These are phyloP conservation scores for Globisporangium rhizosaccharum DNA, from an alignment of 352 stramenopile species.

Conservation along the genomic window DNA sequence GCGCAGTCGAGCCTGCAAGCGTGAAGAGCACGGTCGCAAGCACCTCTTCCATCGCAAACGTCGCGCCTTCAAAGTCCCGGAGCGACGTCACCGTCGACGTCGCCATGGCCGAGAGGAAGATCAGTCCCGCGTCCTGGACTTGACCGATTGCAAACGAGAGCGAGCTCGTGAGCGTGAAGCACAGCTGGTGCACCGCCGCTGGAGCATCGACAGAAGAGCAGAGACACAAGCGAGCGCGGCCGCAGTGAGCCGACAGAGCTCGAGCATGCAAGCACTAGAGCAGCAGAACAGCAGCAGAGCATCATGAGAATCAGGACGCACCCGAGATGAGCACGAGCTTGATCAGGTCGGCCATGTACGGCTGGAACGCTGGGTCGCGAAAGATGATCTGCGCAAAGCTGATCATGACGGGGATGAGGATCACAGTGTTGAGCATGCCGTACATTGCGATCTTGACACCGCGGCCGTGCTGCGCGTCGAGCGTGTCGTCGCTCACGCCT, in stretches of 20 bases:
- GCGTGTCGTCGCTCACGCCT: background rate
- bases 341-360: slow-evolving; percentile 88
- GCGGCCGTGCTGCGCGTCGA: slow-evolving; percentile 15
- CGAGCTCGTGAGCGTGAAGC: slow-evolving; percentile 85
- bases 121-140: slow-evolving; percentile 98
- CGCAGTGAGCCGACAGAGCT: background rate
- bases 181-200: slow-evolving; percentile 76
- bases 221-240: no score
- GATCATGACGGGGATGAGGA: slow-evolving; percentile 88
- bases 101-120: slow-evolving; percentile 97
- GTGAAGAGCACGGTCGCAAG: slow-evolving; percentile 94
- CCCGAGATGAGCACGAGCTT: slow-evolving; percentile 92
- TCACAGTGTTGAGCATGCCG: slow-evolving; percentile 92
- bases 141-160: slow-evolving; percentile 97
- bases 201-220: background rate
- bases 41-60: slow-evolving; percentile 70
- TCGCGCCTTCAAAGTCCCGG: slow-evolving; percentile 48
- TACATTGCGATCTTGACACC: slow-evolving; percentile 73
- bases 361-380: slow-evolving; percentile 86
- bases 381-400: slow-evolving; percentile 97
- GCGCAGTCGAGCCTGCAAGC: slow-evolving; percentile 88
- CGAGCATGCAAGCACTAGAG: no score
- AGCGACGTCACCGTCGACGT: slow-evolving; percentile 82
- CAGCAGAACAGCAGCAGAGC: background rate
- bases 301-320: background rate